These are phyloP conservation scores for Erodium maritimum DNA, from an alignment of 345 rosid genomes.

Conservation along the genomic window DNA sequence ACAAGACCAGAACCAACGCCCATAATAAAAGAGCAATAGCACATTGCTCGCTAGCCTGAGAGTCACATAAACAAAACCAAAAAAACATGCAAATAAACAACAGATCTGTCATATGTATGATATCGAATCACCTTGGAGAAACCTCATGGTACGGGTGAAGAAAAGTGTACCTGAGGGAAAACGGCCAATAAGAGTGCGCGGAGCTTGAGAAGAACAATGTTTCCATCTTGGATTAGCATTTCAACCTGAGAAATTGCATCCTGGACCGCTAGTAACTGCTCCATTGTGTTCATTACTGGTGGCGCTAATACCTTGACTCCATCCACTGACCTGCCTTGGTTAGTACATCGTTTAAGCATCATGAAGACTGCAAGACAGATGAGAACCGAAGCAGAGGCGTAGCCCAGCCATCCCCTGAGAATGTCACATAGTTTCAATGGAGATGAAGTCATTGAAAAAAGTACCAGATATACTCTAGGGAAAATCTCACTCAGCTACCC, in stretches of 20 bases:
- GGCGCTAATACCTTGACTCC: constrained; percentile 71
- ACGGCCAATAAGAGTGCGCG: constrained; percentile 62
- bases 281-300: constrained; percentile 82
- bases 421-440: neutral
- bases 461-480: too few relatives aligned
- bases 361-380: constrained; percentile 50
- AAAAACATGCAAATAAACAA: too few relatives aligned
- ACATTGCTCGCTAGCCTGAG: constrained; percentile 71
- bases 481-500: too few relatives aligned
- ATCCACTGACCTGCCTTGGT: constrained; percentile 38
- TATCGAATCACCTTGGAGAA: too few relatives aligned
- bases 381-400: constrained; percentile 34
- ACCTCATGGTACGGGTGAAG: too few relatives aligned
- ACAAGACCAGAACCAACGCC: constrained; percentile 35
- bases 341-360: constrained; percentile 45
- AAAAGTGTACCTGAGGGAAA: constrained; percentile 57
- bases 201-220: constrained; percentile 68
- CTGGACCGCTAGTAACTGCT: constrained; percentile 91
- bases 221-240: constrained; percentile 72
- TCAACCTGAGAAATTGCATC: constrained; percentile 69
- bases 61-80: neutral
- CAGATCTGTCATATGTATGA: too few relatives aligned
- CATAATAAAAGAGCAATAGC: constrained; percentile 36
- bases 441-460: too few relatives aligned
- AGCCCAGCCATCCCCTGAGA: constrained; percentile 63